Evolutionary conservation across 345 rosid genomes (phyloP).

Genomic region (Acer saccharum): DNA sequence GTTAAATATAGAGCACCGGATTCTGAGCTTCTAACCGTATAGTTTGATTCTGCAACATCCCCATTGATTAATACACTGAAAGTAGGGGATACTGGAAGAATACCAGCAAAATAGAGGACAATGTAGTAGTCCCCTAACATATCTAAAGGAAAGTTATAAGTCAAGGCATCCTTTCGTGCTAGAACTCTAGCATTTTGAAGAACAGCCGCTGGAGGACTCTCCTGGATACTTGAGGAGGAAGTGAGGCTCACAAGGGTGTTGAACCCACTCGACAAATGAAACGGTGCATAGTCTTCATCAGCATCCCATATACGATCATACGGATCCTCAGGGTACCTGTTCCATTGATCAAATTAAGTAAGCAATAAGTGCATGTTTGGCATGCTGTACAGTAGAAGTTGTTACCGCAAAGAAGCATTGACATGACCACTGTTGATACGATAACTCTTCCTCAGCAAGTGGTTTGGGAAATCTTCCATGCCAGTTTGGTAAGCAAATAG

Average conservation of each 20-base stretch:
- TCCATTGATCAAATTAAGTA: conserved; percentile 12
- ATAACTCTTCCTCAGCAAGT: conserved; percentile 56
- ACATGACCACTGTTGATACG: conserved; percentile 71
- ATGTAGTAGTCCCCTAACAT: conserved; percentile 57
- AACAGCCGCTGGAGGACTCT: conserved; percentile 68
- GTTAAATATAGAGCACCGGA: conserved; percentile 52
- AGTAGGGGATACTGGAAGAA: conserved; percentile 74
- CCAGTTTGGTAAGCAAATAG: conserved; percentile 60
- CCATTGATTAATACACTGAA: conserved; percentile 65
- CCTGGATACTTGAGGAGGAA: conserved; percentile 44
- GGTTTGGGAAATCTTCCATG: conserved; percentile 39
- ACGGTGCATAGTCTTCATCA: conserved; percentile 61
- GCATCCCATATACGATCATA: conserved; percentile 92
- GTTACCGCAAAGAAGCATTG: conserved; percentile 63
- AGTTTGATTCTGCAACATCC: conserved; percentile 46
- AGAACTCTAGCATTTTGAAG: conserved; percentile 79
- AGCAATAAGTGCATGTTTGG: not conserved
- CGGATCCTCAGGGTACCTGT: conserved; percentile 80
- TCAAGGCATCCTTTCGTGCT: conserved; percentile 50
- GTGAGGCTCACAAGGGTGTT: conserved; percentile 31
- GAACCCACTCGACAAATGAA: conserved; percentile 53
- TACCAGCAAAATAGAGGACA: conserved; percentile 79
- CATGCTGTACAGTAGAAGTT: not conserved
- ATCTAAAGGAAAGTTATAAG: conserved; percentile 57
- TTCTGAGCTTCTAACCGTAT: conserved; percentile 51